Evolutionary conservation across 1,139 yeast genomes (phyloP).

Genomic region (Yamadazyma taylorii): DNA sequence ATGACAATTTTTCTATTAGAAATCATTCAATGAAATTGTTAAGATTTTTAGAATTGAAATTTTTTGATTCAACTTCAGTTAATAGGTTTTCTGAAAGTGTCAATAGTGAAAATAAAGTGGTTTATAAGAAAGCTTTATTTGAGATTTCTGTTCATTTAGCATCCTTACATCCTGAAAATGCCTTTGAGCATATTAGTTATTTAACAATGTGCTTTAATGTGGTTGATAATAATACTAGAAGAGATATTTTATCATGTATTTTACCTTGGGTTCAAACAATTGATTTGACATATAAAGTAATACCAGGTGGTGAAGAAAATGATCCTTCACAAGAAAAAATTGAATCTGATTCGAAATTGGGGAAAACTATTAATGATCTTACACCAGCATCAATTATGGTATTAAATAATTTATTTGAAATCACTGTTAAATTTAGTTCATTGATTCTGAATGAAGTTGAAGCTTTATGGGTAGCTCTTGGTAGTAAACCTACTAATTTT

Average conservation of each 20-base stretch:
- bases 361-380: constrained; percentile 16
- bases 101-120: constrained; percentile 65
- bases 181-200: constrained; percentile 65
- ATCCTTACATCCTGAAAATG: constrained; percentile 55
- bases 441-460: constrained; percentile 83
- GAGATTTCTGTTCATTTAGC: constrained; percentile 61
- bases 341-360: constrained; percentile 9
- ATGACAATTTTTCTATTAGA: constrained; percentile 59
- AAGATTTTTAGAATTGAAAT: constrained; percentile 54
- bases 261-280: constrained; percentile 90
- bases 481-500: constrained; percentile 66
- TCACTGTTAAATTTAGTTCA: constrained; percentile 75
- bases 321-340: no score
- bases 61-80: constrained; percentile 42
- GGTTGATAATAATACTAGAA: constrained; percentile 56
- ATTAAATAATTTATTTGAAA: constrained; percentile 76
- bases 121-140: constrained; percentile 74
- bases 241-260: constrained; percentile 76
- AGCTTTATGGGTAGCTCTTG: constrained; percentile 92
- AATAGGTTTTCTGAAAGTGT: constrained; percentile 60
- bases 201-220: constrained; percentile 67
- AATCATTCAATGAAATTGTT: constrained; percentile 61
- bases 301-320: constrained; percentile 7
- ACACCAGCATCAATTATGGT: constrained; percentile 73
- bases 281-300: constrained; percentile 48